phyloP scores from a whole-genome alignment of 2,329 filamentous ascomycete species.

The Penicillium nordicum region DNA sequence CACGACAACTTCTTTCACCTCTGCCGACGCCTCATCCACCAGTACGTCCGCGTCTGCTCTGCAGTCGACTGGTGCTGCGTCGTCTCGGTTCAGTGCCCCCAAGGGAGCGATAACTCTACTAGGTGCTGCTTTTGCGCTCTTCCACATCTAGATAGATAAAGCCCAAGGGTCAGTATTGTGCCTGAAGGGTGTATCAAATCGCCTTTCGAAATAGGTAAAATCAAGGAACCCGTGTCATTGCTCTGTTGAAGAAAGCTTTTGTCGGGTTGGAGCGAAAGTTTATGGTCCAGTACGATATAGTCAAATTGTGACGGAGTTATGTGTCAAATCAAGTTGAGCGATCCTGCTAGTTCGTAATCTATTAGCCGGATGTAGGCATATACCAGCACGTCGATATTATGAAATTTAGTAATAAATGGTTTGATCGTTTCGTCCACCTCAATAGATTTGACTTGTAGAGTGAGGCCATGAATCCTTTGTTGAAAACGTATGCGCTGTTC shows the following conservation, averaged over 20 bases:
- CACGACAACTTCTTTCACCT: background rate
- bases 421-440: too few relatives aligned
- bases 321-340: background rate
- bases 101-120: conserved; percentile 1
- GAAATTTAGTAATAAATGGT: too few relatives aligned
- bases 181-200: background rate
- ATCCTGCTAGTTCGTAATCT: background rate
- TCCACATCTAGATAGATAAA: background rate
- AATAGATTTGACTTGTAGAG: too few relatives aligned
- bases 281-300: background rate
- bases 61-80: background rate
- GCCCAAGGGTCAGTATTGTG: background rate
- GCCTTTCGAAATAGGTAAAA: background rate
- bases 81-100: background rate
- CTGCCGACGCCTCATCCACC: background rate
- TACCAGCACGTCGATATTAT: too few relatives aligned
- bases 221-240: background rate
- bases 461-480: too few relatives aligned
- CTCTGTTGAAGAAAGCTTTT: background rate
- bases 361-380: too few relatives aligned
- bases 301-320: background rate
- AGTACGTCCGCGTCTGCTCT: background rate
- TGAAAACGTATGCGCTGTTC: too few relatives aligned
- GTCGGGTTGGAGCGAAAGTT: background rate
- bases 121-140: conserved; percentile 3